A percentile compares a stretch with the other conserved stretches of the same genome.
phyloP scores from a whole-genome alignment of 116 monocot genomes.

The Thalassia testudinum region DNA sequence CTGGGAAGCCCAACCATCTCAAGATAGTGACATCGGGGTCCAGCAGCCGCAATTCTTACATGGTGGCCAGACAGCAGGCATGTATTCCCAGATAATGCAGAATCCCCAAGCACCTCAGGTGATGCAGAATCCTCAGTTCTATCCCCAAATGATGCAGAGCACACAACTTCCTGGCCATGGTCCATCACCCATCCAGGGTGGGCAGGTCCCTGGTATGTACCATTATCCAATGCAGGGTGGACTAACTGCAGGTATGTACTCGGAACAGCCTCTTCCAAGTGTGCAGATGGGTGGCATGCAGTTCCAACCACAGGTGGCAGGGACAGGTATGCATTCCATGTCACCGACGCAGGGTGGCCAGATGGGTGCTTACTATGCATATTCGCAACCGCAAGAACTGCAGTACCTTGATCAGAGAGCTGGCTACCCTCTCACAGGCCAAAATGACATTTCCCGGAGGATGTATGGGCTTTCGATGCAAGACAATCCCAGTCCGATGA shows the following conservation, averaged over 20 bases:
- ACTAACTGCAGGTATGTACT: neutral
- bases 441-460: slow-evolving; percentile 41
- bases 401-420: slow-evolving; percentile 48
- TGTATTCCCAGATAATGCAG: slow-evolving; percentile 3
- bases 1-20: slow-evolving; percentile 55
- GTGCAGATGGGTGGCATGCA: slow-evolving; percentile 7
- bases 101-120: slow-evolving; percentile 3
- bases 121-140: neutral
- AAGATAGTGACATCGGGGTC: slow-evolving; percentile 15
- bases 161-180: neutral
- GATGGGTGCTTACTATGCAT: slow-evolving; percentile 27
- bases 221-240: slow-evolving; percentile 1
- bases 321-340: slow-evolving; percentile 8
- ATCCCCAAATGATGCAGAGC: slow-evolving; percentile 5
- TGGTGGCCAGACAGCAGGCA: slow-evolving; percentile 5
- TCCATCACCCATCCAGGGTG: neutral
- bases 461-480: slow-evolving; percentile 79
- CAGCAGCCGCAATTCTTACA: slow-evolving; percentile 9
- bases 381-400: slow-evolving; percentile 23
- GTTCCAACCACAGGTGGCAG: slow-evolving; percentile 1
- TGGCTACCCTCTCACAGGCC: slow-evolving; percentile 16
- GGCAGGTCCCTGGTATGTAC: neutral
- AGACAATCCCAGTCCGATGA: slow-evolving; percentile 10
- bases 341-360: slow-evolving; percentile 32
- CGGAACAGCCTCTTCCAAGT: slow-evolving; percentile 5